Conservation (phyloP, 768 basidiomycete genomes). For the Obba rivulosa region DNA sequence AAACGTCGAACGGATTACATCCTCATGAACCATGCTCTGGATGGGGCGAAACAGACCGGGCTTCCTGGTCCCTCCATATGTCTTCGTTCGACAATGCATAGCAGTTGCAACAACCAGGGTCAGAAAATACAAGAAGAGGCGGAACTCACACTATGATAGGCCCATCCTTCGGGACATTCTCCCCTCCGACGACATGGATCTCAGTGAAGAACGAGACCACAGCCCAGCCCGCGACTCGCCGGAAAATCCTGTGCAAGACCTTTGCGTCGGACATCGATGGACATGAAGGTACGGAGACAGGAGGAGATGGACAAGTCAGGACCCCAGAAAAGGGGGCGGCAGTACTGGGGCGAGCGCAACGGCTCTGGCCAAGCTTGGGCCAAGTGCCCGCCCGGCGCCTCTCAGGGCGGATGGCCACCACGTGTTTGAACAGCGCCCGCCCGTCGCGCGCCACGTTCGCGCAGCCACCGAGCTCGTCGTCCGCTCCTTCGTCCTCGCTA, state of each 20-base stretch:
- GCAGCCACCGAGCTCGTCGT: too few species aligned
- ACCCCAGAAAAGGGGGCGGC: neutral
- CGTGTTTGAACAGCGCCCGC: neutral
- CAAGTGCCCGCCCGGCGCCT: constrained; percentile 6
- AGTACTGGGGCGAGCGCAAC: constrained; percentile 1
- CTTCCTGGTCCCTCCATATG: too few species aligned
- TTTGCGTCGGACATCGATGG: constrained; percentile 29
- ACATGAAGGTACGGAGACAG: neutral
- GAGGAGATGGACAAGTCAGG: constrained; percentile 1
- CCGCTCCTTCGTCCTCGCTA: neutral
- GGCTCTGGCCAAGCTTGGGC: neutral
- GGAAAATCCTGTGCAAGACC: constrained; percentile 64
- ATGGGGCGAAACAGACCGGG: too few species aligned
- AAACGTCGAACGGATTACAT: too few species aligned
- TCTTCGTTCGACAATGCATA: too few species aligned
- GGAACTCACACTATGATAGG: constrained; percentile 86
- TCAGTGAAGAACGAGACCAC: constrained; percentile 86
- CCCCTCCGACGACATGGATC: constrained; percentile 78
- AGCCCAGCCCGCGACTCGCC: constrained; percentile 65
- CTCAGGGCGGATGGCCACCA: neutral
- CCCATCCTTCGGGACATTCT: constrained; percentile 82
- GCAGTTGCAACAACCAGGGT: too few species aligned
- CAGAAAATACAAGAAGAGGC: neutral
- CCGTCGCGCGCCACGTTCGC: neutral
- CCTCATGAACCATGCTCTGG: too few species aligned